Conservation (phyloP, 2,329 filamentous ascomycete species). For the Penicillium hordei region DNA sequence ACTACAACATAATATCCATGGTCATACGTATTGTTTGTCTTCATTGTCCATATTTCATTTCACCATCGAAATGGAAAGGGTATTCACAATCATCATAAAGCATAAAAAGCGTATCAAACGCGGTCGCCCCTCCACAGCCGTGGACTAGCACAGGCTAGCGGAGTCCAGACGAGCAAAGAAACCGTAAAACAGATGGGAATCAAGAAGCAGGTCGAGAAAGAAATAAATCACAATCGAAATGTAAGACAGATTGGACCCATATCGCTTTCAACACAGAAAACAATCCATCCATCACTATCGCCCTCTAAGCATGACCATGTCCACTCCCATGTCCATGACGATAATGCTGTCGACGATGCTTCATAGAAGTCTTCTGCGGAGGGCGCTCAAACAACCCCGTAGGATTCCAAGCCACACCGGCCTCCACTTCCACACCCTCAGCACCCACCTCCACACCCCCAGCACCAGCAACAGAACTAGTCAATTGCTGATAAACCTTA, state of each 20-base stretch:
- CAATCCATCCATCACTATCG: not conserved
- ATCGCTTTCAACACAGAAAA: not conserved
- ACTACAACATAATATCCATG: not conserved
- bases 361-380: conserved; percentile 11
- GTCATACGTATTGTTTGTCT: not conserved
- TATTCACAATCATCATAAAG: conserved; percentile 35
- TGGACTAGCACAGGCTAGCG: conserved; percentile 4
- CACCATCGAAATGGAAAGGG: not conserved
- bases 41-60: not conserved
- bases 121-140: not conserved
- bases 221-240: not conserved
- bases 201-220: not conserved
- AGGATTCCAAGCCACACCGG: not conserved
- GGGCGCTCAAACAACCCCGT: not conserved
- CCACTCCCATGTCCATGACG: conserved; percentile 9
- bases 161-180: not conserved
- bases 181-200: not conserved
- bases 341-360: conserved; percentile 14
- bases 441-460: not conserved
- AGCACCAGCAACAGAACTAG: not conserved
- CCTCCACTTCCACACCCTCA: too few species aligned
- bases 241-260: not conserved
- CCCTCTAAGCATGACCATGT: conserved; percentile 11
- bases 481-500: conserved; percentile 57
- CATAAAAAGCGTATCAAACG: conserved; percentile 13